phyloP scores from a whole-genome alignment of 495 filamentous ascomycete genomes.

The Penicillium tannophilum region DNA sequence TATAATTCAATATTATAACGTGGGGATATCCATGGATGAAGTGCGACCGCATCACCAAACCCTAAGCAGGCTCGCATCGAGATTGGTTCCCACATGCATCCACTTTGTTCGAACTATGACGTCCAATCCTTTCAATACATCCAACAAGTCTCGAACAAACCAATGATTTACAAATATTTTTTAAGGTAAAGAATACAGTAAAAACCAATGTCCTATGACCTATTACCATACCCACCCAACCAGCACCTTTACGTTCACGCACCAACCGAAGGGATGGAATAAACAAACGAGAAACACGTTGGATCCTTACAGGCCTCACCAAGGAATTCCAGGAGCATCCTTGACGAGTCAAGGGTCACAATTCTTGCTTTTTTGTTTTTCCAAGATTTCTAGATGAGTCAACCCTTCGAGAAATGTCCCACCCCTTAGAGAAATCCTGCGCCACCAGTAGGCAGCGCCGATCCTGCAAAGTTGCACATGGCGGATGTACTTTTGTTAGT shows the following conservation, averaged over 20 bases:
- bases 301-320: slow-evolving; percentile 27
- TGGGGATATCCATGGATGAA: neutral
- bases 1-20: neutral
- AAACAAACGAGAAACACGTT: slow-evolving; percentile 14
- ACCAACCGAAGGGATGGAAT: slow-evolving; percentile 31
- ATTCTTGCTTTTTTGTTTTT: slow-evolving; percentile 4
- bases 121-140: slow-evolving; percentile 12
- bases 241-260: slow-evolving; percentile 26
- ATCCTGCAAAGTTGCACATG: slow-evolving; percentile 34
- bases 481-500: slow-evolving; percentile 16
- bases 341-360: slow-evolving; percentile 22
- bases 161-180: neutral
- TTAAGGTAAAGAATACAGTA: neutral
- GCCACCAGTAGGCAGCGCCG: slow-evolving; percentile 27
- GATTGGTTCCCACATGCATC: slow-evolving; percentile 8
- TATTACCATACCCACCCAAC: slow-evolving; percentile 13
- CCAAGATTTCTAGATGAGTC: slow-evolving; percentile 22
- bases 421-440: slow-evolving; percentile 25
- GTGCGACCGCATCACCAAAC: slow-evolving; percentile 12
- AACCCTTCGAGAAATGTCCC: slow-evolving; percentile 23
- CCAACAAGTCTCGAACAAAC: slow-evolving; percentile 1
- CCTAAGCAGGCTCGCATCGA: slow-evolving; percentile 9
- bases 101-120: slow-evolving; percentile 12
- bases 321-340: slow-evolving; percentile 21
- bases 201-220: slow-evolving; percentile 5